Percentiles rank a stretch among this genome's conserved stretches.
Evolutionary conservation across 306 rosid species (phyloP).

Genomic region (Macrotyloma uniflorum): DNA sequence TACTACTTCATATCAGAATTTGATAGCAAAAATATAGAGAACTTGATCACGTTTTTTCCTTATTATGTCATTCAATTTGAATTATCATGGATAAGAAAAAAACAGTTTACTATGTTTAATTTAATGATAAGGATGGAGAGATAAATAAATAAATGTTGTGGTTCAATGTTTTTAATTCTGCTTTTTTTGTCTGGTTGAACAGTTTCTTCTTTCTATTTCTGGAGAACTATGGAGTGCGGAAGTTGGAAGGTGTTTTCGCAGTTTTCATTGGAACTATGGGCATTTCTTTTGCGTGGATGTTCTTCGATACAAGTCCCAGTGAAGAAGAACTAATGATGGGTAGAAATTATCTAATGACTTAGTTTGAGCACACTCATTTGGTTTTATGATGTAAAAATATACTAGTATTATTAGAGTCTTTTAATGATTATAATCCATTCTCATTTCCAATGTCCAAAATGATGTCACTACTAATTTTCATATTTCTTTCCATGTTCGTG

Average conservation of each 20-base stretch:
- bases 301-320: conserved; percentile 48
- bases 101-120: neutral
- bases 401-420: neutral
- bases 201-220: conserved; percentile 55
- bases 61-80: neutral
- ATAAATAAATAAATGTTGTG: neutral
- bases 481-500: neutral
- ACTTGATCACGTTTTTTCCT: neutral
- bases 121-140: neutral
- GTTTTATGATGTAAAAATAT: neutral
- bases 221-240: conserved; percentile 60
- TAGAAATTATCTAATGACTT: conserved; percentile 27
- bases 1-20: neutral
- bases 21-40: neutral
- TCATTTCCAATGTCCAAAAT: neutral
- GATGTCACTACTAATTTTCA: neutral
- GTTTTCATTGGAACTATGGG: conserved; percentile 54
- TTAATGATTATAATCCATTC: neutral
- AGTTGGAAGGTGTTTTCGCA: conserved; percentile 58
- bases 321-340: conserved; percentile 53
- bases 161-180: neutral
- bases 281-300: conserved; percentile 60
- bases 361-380: neutral
- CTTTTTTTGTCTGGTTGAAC: conserved; percentile 29
- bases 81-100: neutral